Percentiles rank a stretch among this genome's conserved stretches.
These are phyloP conservation scores for Cercophora newfieldiana DNA, from an alignment of 495 filamentous ascomycete genomes.

Conservation along the genomic window DNA sequence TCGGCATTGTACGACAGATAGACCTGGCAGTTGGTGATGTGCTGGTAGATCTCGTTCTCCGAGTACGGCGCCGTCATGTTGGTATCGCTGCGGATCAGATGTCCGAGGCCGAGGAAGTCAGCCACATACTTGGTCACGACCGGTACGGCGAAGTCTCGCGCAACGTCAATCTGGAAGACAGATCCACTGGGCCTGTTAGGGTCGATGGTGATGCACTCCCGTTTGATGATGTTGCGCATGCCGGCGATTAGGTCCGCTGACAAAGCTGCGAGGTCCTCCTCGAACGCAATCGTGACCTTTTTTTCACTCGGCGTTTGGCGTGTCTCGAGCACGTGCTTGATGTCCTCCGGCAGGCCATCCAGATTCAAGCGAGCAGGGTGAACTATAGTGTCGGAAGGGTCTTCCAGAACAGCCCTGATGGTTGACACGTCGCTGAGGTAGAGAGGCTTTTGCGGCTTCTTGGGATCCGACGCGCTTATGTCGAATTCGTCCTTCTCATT, in stretches of 20 bases:
- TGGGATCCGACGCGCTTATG: slow-evolving; percentile 6
- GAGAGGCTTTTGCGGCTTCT: slow-evolving; percentile 5
- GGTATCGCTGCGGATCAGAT: slow-evolving; percentile 5
- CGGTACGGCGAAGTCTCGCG: slow-evolving; percentile 25
- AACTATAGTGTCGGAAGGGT: not conserved
- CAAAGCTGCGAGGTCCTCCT: not conserved
- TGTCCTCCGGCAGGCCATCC: slow-evolving; percentile 5
- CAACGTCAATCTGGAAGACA: slow-evolving; percentile 22
- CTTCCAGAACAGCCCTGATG: slow-evolving; percentile 9
- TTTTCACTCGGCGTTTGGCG: not conserved
- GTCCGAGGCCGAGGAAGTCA: slow-evolving; percentile 24
- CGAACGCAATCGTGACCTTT: not conserved
- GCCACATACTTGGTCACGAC: slow-evolving; percentile 21
- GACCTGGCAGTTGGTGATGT: slow-evolving; percentile 26
- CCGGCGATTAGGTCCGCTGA: slow-evolving; percentile 8
- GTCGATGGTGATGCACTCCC: slow-evolving; percentile 18
- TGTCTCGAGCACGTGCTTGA: slow-evolving; percentile 8
- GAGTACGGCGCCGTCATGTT: slow-evolving; percentile 10
- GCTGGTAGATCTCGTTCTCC: slow-evolving; percentile 26
- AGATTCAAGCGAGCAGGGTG: slow-evolving; percentile 18
- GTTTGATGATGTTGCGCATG: slow-evolving; percentile 18
- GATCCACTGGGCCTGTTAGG: not conserved
- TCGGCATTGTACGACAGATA: slow-evolving; percentile 25
- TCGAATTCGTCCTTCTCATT: slow-evolving; percentile 3
- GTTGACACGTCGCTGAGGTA: not conserved